Evolutionary conservation across 2,329 filamentous ascomycete genomes (phyloP), one percentile per base, ranked within the genome.

Genomic region (Alternaria consortialis): DNA sequence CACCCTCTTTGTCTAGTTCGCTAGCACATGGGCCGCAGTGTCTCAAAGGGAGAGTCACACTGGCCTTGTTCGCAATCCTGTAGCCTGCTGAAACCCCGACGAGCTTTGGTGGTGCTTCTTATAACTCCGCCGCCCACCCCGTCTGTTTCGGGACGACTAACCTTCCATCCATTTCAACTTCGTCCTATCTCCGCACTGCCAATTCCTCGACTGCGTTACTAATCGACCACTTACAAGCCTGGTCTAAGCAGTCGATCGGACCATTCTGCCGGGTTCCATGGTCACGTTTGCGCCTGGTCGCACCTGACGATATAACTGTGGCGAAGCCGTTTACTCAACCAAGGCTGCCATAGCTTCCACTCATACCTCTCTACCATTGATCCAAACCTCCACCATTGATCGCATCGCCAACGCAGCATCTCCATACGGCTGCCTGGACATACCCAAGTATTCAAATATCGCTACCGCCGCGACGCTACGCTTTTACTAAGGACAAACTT

Each of bases 201-300:
- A 67, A 63, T 50, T 36, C 32, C 62, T 50, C 54, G 58, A 55
- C 66, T 61, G 65, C 58, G 68, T 61, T 58, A 71, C 62, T 72
- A 73, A 73, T 70, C 64, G 43, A 43, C 58, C 48, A 43, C 40
- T 37, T 27, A 43, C 57, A 52, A 48, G 39, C 60, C 64, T 71
- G 62, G 54, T 70, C 69, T 72, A 72, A 74, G 71, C 73, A 55
- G 25, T 64, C 65, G 42, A 56, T 63, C 64, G 62, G 62, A 63
- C 68, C 65, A 70, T 76, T 76, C 74, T 68, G 66, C 65, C 70
- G 65, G 60, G 54, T 77, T 76, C 74, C 74, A 77, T 67, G 37
- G 62, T 63, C 62, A 61, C 65, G 62, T 66, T 66, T 56, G 60
- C 63, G 50, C 53, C 52, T 48, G 56, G 32, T 58, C 60, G 60